Evolutionary conservation across 164 flowering plant genomes (phyloP).

Genomic region (Berberis thunbergii): DNA sequence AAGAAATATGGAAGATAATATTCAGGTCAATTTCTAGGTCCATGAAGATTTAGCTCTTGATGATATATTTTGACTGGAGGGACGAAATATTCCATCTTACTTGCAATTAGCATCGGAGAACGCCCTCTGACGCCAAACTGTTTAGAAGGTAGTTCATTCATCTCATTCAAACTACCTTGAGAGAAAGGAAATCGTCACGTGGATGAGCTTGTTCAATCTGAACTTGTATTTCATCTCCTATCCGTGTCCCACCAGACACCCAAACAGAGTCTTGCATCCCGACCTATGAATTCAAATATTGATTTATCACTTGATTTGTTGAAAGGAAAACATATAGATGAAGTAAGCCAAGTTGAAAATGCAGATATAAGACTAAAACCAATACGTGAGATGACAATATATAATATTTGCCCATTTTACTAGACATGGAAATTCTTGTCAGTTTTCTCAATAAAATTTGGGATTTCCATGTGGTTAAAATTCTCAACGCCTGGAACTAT

Average conservation of each 20-base stretch:
- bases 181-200: conserved; percentile 61
- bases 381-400: no score
- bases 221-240: conserved; percentile 86
- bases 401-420: no score
- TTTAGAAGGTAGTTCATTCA: not conserved
- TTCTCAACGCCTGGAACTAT: no score
- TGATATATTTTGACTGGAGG: no score
- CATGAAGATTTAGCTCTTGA: no score
- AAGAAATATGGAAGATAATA: no score
- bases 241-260: conserved; percentile 60
- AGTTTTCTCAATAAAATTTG: no score
- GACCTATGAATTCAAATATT: conserved; percentile 36
- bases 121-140: not conserved
- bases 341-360: not conserved
- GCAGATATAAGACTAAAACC: not conserved
- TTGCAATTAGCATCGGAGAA: not conserved
- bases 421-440: no score
- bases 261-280: conserved; percentile 78
- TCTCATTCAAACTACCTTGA: conserved; percentile 25
- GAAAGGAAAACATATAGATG: not conserved
- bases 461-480: no score
- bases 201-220: conserved; percentile 84
- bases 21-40: no score
- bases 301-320: not conserved
- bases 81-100: no score